These are phyloP conservation scores for Penicillium fuscoglaucum DNA, from an alignment of 2,329 filamentous ascomycete genomes.

Conservation along the genomic window DNA sequence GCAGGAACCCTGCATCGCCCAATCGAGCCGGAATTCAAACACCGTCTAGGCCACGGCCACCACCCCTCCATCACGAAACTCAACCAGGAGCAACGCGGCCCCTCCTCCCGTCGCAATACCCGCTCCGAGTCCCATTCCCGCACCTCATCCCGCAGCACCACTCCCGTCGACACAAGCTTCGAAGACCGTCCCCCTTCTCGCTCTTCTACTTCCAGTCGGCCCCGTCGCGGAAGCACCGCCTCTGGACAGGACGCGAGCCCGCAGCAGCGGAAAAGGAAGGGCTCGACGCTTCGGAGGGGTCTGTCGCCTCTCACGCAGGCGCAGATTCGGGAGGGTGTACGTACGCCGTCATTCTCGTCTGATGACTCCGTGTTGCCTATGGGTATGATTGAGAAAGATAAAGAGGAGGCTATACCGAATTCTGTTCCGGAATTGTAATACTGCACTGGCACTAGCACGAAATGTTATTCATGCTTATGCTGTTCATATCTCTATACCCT, in stretches of 20 bases:
- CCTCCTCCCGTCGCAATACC: slow-evolving; percentile 33
- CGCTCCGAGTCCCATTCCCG: slow-evolving; percentile 45
- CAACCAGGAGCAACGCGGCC: slow-evolving; percentile 30
- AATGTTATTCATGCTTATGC: slow-evolving; percentile 1
- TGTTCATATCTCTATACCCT: slow-evolving; percentile 14
- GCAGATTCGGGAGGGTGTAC: slow-evolving; percentile 39
- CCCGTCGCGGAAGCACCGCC: slow-evolving; percentile 38
- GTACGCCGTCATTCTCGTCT: slow-evolving; percentile 36
- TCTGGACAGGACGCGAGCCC: slow-evolving; percentile 30
- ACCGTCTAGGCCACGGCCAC: slow-evolving; percentile 29
- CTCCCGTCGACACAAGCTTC: slow-evolving; percentile 36
- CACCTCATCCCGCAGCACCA: slow-evolving; percentile 46
- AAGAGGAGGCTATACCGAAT: slow-evolving; percentile 23
- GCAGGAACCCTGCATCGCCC: slow-evolving; percentile 31
- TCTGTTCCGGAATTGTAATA: slow-evolving; percentile 29
- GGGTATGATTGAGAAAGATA: slow-evolving; percentile 28
- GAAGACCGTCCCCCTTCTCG: slow-evolving; percentile 39
- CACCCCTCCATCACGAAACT: slow-evolving; percentile 31
- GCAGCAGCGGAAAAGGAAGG: slow-evolving; percentile 36
- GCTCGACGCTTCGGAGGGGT: slow-evolving; percentile 31
- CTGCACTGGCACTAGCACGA: slow-evolving; percentile 6
- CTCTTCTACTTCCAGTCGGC: slow-evolving; percentile 33
- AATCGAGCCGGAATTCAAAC: slow-evolving; percentile 30
- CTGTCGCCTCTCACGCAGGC: slow-evolving; percentile 41
- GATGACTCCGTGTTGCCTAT: slow-evolving; percentile 35